Base-by-base conservation (phyloP, 1,284 basidiomycete genomes). In the Blastosporella zonata region DNA sequence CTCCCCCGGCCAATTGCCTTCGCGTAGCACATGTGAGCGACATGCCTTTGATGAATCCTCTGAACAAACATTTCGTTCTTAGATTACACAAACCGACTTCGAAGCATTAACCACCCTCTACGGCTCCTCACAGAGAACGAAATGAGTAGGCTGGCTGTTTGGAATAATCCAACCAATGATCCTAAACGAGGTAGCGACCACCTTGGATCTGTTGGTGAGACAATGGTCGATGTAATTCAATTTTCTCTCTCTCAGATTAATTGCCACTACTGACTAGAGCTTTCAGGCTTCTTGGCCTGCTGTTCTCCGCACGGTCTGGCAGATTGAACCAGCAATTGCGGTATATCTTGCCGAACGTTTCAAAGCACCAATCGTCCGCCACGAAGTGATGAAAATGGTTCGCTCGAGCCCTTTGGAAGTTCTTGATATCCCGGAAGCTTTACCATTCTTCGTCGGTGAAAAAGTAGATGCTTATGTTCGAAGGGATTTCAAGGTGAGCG, bases 91-190 rank as follows among this genome's bases (percentile, higher is more conserved):
- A 64, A 70, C 8, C 73, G 76, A 46, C 77, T 91, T 40, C 78
- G 77, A 39, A 82, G 77, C 44, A 71, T 87, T 4, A 87, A 87
- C 45, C 74, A 81, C 17, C 83, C 94, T 2, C 71, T 98, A 21
- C 79, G 87, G 41, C 70, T 96, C 3, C 75, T 99, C 10, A 81
- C 95, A 9, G 93, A 97, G 66, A 95, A 91, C 62, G 97, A 99
- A 65, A 83, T 96, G 36, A 83, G 78, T 59, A 79, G 93, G 10
- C 69, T 99, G 40, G 79, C 74, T 2, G 94, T 99, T 1, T 99
- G 97, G 97, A 75, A 77, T 41, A 98, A 99, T 66, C 92, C 94
- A 0, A 75, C 81, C 21, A 88, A 86, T 55, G 92, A 95, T 54
- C 60, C 75, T 2, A 82, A 79, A 57, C 80, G 87, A 54, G 88